Conservation (phyloP, 441 rosid genomes). For the Jatropha podagrica region DNA sequence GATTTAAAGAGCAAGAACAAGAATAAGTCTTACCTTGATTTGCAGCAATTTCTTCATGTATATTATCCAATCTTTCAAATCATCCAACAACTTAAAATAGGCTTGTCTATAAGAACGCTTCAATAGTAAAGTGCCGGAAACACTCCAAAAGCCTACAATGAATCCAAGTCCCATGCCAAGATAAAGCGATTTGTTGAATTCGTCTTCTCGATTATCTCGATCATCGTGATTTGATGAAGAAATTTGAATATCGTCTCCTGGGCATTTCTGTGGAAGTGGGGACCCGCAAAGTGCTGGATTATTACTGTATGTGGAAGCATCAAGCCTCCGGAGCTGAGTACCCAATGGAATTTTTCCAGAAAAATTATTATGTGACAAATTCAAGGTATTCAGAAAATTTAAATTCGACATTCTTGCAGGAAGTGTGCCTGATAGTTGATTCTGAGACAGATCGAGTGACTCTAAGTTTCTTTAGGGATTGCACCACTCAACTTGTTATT, state of each 20-base stretch:
- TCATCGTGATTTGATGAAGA: not conserved
- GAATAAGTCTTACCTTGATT: too few species aligned
- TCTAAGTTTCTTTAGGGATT: conserved; percentile 5
- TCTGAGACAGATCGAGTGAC: conserved; percentile 20
- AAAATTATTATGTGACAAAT: conserved; percentile 18
- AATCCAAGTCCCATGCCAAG: not conserved
- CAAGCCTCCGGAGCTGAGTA: conserved; percentile 21
- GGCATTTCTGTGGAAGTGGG: not conserved
- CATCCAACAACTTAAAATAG: not conserved
- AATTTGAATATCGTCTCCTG: not conserved
- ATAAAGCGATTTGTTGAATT: not conserved
- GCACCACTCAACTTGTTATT: conserved; percentile 9
- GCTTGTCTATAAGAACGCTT: not conserved
- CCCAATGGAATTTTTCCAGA: conserved; percentile 21
- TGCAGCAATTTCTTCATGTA: not conserved
- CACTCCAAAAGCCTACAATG: not conserved
- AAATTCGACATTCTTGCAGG: not conserved
- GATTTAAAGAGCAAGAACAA: too few species aligned
- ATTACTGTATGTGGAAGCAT: not conserved
- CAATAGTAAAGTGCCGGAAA: not conserved
- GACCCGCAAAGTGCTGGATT: conserved; percentile 10
- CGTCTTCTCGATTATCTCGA: not conserved
- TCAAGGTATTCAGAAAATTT: conserved; percentile 1
- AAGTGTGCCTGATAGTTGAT: conserved; percentile 17
- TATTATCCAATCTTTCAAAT: not conserved